Conservation (phyloP, 352 stramenopile species). For the Pythium sp. region DNA sequence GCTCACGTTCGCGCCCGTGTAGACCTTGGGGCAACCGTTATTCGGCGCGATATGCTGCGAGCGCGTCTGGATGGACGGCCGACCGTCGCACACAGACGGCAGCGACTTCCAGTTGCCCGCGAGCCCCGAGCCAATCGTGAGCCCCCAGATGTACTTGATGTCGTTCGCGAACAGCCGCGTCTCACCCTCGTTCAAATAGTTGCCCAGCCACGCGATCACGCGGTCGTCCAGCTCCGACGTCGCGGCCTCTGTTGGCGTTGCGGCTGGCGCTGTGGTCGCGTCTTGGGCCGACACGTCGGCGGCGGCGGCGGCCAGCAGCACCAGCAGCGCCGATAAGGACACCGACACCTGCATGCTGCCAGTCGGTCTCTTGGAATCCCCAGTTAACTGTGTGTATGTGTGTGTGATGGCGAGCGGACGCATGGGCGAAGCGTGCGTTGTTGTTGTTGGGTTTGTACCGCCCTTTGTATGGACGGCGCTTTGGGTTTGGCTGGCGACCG, state of each 20-base stretch:
- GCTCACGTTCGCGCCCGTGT: constrained; percentile 42
- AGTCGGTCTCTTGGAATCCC: neutral
- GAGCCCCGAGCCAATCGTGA: constrained; percentile 43
- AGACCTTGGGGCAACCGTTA: constrained; percentile 39
- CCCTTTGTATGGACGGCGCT: neutral
- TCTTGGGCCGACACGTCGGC: constrained; percentile 2
- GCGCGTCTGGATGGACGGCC: constrained; percentile 49
- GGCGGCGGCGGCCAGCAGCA: constrained; percentile 4
- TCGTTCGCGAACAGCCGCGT: constrained; percentile 55
- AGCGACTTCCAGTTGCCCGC: constrained; percentile 53
- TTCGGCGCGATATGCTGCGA: constrained; percentile 39
- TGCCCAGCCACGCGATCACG: constrained; percentile 45
- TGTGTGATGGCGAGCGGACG: neutral
- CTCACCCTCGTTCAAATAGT: constrained; percentile 54
- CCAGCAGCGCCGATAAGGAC: constrained; percentile 2
- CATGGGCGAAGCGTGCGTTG: too few relatives aligned
- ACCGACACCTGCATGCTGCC: constrained; percentile 3
- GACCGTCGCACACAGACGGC: constrained; percentile 43
- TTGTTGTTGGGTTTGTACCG: neutral
- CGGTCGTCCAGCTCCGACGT: constrained; percentile 32
- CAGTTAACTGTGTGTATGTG: neutral
- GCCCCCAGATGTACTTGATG: constrained; percentile 51
- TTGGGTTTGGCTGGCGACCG: neutral
- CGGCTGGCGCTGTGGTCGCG: constrained; percentile 4
- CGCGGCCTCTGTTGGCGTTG: neutral